Evolutionary conservation across 768 basidiomycete species (phyloP).

Genomic region (Tulasnella sp.): DNA sequence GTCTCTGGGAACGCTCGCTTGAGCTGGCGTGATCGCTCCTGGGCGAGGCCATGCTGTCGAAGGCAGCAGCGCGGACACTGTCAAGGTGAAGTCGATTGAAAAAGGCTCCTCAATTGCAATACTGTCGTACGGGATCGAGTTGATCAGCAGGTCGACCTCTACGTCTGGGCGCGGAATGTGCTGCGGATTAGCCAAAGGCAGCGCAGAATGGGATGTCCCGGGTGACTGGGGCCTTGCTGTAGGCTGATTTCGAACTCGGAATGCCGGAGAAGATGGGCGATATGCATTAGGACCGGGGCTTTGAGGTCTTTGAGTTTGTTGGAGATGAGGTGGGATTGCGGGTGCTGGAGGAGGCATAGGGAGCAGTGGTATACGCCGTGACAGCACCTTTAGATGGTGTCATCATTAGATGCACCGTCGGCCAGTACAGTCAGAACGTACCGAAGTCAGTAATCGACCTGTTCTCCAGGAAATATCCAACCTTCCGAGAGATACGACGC

Average conservation of each 20-base stretch:
- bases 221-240: slow-evolving; percentile 28
- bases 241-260: slow-evolving; percentile 26
- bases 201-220: slow-evolving; percentile 28
- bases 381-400: slow-evolving; percentile 47
- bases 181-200: slow-evolving; percentile 23
- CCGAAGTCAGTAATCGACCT: slow-evolving; percentile 78
- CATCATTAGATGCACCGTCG: background rate
- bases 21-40: slow-evolving; percentile 22
- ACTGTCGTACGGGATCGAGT: slow-evolving; percentile 39
- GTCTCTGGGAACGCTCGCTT: background rate
- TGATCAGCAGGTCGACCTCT: slow-evolving; percentile 51
- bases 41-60: slow-evolving; percentile 27
- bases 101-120: slow-evolving; percentile 55
- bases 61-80: slow-evolving; percentile 42
- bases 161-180: slow-evolving; percentile 35
- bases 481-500: slow-evolving; percentile 69
- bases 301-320: slow-evolving; percentile 35
- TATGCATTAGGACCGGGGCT: slow-evolving; percentile 18
- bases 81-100: slow-evolving; percentile 46
- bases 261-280: slow-evolving; percentile 21
- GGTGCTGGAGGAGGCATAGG: slow-evolving; percentile 38
- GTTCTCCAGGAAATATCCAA: slow-evolving; percentile 87
- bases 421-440: slow-evolving; percentile 28
- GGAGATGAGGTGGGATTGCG: slow-evolving; percentile 73
- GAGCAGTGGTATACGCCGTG: slow-evolving; percentile 62